These are phyloP conservation scores for Paracorniculantispora psalliotae DNA, from an alignment of 2,329 filamentous ascomycete species.

Conservation along the genomic window DNA sequence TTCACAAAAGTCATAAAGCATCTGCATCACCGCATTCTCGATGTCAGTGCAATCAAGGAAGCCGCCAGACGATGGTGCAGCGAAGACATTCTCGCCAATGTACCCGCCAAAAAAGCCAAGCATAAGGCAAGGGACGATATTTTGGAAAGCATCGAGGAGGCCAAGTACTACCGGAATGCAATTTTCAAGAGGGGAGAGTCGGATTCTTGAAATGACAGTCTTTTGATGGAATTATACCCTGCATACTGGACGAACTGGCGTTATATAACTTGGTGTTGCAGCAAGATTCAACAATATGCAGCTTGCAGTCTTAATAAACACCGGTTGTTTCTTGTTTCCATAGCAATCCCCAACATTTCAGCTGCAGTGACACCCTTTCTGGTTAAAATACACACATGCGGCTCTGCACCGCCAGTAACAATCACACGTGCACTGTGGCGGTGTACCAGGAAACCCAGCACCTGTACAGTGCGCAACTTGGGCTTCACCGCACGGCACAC, in stretches of 20 bases:
- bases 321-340: not conserved
- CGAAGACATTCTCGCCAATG: slow-evolving; percentile 39
- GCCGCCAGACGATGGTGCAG: slow-evolving; percentile 76
- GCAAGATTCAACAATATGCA: not conserved
- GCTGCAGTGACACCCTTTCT: not conserved
- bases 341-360: not conserved
- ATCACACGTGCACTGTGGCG: slow-evolving; percentile 9
- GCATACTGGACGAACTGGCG: not conserved
- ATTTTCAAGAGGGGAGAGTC: slow-evolving; percentile 49
- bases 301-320: not conserved
- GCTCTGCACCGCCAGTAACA: slow-evolving; percentile 1
- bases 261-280: not conserved
- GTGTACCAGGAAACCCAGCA: not conserved
- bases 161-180: slow-evolving; percentile 69
- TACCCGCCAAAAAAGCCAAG: slow-evolving; percentile 48
- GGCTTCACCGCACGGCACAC: slow-evolving; percentile 3
- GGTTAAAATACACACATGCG: not conserved
- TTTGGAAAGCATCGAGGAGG: slow-evolving; percentile 90
- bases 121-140: slow-evolving; percentile 90
- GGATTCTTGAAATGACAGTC: not conserved
- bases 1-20: slow-evolving; percentile 70
- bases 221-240: not conserved
- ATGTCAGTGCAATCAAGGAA: slow-evolving; percentile 91
- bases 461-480: slow-evolving; percentile 8
- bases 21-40: slow-evolving; percentile 84